phyloP scores from a whole-genome alignment of 2,329 filamentous ascomycete genomes.

The Didymosphaeria variabile region DNA sequence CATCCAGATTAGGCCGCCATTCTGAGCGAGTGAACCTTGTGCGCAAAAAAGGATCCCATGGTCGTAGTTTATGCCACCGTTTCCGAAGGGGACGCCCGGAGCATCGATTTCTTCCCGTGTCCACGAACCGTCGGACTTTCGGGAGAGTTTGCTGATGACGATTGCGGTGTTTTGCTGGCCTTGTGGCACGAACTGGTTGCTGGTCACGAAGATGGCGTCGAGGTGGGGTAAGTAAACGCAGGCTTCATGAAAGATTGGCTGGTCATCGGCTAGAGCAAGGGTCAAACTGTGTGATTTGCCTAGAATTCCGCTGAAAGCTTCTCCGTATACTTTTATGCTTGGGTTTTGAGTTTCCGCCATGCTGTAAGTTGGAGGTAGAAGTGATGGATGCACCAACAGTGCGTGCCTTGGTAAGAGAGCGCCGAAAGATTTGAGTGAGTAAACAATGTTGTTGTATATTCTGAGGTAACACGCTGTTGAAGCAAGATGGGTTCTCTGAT shows the following conservation, averaged over 20 bases:
- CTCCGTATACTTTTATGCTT: not conserved
- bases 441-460: not conserved
- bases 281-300: not conserved
- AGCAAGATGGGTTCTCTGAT: not conserved
- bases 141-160: conserved; percentile 27
- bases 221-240: conserved; percentile 46
- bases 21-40: conserved; percentile 40
- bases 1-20: conserved; percentile 44
- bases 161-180: conserved; percentile 28
- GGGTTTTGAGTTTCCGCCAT: not conserved
- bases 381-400: not conserved
- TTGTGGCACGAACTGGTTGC: conserved; percentile 41
- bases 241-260: conserved; percentile 61
- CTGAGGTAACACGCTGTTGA: not conserved
- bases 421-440: too few relatives aligned
- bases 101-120: conserved; percentile 17
- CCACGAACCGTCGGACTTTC: conserved; percentile 7
- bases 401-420: not conserved
- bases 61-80: conserved; percentile 42
- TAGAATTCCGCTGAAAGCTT: not conserved
- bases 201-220: conserved; percentile 51
- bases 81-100: conserved; percentile 27
- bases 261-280: not conserved
- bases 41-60: conserved; percentile 45
- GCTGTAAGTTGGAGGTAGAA: not conserved